These are phyloP conservation scores for Solanum sejunctum DNA, from an alignment of 257 asterid species.

Conservation along the genomic window DNA sequence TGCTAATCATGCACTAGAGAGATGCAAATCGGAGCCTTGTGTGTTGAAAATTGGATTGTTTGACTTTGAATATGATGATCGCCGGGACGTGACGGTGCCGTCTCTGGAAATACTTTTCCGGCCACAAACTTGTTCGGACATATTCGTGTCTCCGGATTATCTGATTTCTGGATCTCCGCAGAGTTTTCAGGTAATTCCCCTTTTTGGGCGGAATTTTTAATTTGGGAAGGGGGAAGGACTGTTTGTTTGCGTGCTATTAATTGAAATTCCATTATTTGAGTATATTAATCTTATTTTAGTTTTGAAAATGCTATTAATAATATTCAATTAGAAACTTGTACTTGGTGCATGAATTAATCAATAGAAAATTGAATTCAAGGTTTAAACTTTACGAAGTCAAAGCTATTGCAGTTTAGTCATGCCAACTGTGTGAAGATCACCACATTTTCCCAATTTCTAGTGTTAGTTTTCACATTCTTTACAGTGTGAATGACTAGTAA, in stretches of 20 bases:
- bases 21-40: constrained; percentile 41
- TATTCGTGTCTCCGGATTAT: constrained; percentile 24
- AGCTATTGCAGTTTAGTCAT: not conserved
- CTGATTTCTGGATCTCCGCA: constrained; percentile 15
- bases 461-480: not conserved
- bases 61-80: not conserved
- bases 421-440: not conserved
- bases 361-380: not conserved
- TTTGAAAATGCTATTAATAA: not conserved
- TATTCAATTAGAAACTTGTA: not conserved
- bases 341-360: not conserved
- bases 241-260: not conserved
- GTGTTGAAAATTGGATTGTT: constrained; percentile 1
- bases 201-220: not conserved
- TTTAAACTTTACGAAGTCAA: not conserved
- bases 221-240: not conserved
- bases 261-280: not conserved
- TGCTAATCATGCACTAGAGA: constrained; percentile 4
- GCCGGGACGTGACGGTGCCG: not conserved
- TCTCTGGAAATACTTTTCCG: constrained; percentile 28
- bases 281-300: not conserved
- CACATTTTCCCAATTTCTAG: not conserved
- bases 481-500: not conserved
- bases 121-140: constrained; percentile 32
- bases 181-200: not conserved